Base-by-base conservation (phyloP, 148 eudicot species). In the Persicaria maculosa region DNA sequence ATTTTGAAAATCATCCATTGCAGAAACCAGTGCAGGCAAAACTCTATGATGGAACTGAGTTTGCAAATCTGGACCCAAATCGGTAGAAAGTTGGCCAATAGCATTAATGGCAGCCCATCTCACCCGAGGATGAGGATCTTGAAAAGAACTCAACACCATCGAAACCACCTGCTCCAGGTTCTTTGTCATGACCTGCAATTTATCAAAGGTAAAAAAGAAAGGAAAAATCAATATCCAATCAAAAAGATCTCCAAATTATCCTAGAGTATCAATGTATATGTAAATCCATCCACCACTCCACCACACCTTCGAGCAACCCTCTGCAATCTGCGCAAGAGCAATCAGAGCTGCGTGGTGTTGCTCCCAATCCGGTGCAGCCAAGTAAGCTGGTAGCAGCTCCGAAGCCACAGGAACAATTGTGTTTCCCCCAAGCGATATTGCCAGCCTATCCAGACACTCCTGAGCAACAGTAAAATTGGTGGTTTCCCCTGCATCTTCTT, bases 71-170 rank as follows among this genome's bases (percentile, higher is more conserved):
- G 98, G 98, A 36, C 97, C 98, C 73, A 93, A 81, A 78, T 93
- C 98, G 6, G 97, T 93, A 43, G 97, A 91, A 72, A 93, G 62
- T 76, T 93, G 97, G 58, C 98, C 97, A 74, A 93, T 91, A 5
- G 97, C 98, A 81, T 93, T 93, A 77, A 93, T 91, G 44, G 98
- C 98, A n/a, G 98, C 94, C 98, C 98, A 93, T 47, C 98, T 84
- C 47, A 86, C 98, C 64, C 98, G 92, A 47, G 98, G 86, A 71
- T 93, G 98, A n/a, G 94, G 88, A 77, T 91, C 88, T 84, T 93
- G 91, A 68, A 93, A 93, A 17, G 97, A 91, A 75, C 80, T 89
- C 83, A 93, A 77, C 43, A 93, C 94, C 98, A 93, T 93, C 44
- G 83, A 83, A 73, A 91, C 86, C 72, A 91, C 89, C 82, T 86